Base-by-base conservation (phyloP, 805 yeast genomes). In the Wickerhamiella kurtzmanii region DNA sequence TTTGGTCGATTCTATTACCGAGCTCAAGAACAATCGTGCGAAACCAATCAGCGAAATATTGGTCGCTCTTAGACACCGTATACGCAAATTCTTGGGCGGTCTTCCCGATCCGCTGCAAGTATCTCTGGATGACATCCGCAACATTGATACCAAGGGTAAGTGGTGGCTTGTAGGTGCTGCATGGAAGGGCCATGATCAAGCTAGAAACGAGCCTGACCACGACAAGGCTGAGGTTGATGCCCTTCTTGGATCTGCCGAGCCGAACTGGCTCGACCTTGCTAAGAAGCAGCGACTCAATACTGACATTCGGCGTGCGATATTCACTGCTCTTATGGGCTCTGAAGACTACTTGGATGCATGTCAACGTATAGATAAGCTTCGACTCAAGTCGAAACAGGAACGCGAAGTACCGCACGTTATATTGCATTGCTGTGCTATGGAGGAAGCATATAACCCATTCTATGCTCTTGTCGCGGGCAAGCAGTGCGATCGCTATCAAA, bases 131-230 rank as follows among this genome's bases (percentile, higher is more conserved):
- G 99, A 92, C 65, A 86, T 92, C 48, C 77, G 75, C 43, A 77
- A 75, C 50, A 72, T 85, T 20, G 83, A 80, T 13, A 75, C 80
- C 0, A 77, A 78, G 53, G 99, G 99, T 48, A 92, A 89, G 64
- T 92, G 99, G 99, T 92, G 99, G 99, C 70, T 92, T 28, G 89
- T 92, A 25, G 99, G 99, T 44, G 84, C 97, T 1, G 95, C 98
- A 0, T 92, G 96, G 96, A 84, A 78, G 58, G 96, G 95, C 2
- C n/a, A 40, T 5, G 39, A 41, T 3, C 35, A 44, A 4, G 61
- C 55, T 3, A 51, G 55, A 5, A 60, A 61, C 2, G 44, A 18
- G 4, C 22, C 42, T 3, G 56, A 61, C 22, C 62, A 58, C 19
- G 59, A 55, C 19, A 54, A 16, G 50, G 58, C 60, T 2, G 69